Evolutionary conservation across 2,329 filamentous ascomycete genomes (phyloP).

Genomic region (Chrysosporium keratinophilum): DNA sequence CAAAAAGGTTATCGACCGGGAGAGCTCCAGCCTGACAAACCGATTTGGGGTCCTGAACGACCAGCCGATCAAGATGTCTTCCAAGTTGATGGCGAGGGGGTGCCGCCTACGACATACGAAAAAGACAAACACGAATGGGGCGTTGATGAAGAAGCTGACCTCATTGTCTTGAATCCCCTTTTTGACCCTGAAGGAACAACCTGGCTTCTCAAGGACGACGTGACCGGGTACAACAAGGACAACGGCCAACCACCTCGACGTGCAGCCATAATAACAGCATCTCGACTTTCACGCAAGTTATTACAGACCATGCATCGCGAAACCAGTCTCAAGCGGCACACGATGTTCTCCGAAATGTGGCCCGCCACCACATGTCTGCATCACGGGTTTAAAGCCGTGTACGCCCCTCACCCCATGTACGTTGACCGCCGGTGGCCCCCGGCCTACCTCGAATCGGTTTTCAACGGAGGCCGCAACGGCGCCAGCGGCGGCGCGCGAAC

Average conservation of each 20-base stretch:
- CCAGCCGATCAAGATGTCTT: constrained; percentile 63
- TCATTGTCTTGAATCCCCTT: constrained; percentile 83
- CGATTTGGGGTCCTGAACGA: constrained; percentile 75
- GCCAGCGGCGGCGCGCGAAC: constrained; percentile 62
- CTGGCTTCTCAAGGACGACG: constrained; percentile 72
- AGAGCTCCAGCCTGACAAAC: constrained; percentile 42
- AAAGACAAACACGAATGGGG: constrained; percentile 80
- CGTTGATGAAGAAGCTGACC: constrained; percentile 78
- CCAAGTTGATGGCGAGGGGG: constrained; percentile 60
- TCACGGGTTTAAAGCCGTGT: constrained; percentile 87
- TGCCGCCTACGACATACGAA: constrained; percentile 60
- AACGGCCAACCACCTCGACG: constrained; percentile 57
- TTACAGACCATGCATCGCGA: constrained; percentile 83
- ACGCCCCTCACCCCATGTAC: constrained; percentile 78
- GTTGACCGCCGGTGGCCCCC: constrained; percentile 79
- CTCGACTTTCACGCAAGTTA: constrained; percentile 68
- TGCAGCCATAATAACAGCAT: constrained; percentile 78
- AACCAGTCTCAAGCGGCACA: constrained; percentile 72
- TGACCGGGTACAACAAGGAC: constrained; percentile 68
- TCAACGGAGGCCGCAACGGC: constrained; percentile 69
- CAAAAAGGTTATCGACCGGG: constrained; percentile 12
- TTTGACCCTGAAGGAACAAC: constrained; percentile 81
- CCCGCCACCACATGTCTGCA: constrained; percentile 77
- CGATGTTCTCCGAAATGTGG: constrained; percentile 97
- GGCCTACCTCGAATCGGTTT: constrained; percentile 62